A percentile compares a stretch with the other conserved stretches of the same genome.
Conservation (phyloP, 768 basidiomycete genomes). For the Podaxis mareebaensis region DNA sequence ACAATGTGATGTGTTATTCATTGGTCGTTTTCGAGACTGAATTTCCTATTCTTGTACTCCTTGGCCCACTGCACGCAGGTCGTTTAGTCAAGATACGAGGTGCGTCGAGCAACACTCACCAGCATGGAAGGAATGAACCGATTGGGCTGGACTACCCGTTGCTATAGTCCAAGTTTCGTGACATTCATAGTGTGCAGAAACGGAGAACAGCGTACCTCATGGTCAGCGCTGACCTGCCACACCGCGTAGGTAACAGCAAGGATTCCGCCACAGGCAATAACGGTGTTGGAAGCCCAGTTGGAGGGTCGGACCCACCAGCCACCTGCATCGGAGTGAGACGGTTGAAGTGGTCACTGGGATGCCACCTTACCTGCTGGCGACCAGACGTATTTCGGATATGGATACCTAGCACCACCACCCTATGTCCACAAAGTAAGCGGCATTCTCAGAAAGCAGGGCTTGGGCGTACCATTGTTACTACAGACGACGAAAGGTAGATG, state of each 20-base stretch:
- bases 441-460: neutral
- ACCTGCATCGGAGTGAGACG: slow-evolving; percentile 49
- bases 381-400: slow-evolving; percentile 95
- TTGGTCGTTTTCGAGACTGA: slow-evolving; percentile 5
- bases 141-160: slow-evolving; percentile 57
- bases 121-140: slow-evolving; percentile 79
- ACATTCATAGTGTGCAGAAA: neutral
- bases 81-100: neutral
- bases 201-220: slow-evolving; percentile 60
- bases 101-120: slow-evolving; percentile 41
- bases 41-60: slow-evolving; percentile 28
- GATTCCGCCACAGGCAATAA: slow-evolving; percentile 70
- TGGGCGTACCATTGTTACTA: slow-evolving; percentile 20
- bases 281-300: slow-evolving; percentile 89
- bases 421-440: slow-evolving; percentile 24
- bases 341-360: neutral
- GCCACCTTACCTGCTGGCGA: slow-evolving; percentile 73
- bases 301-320: slow-evolving; percentile 95
- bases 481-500: neutral
- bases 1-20: neutral
- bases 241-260: slow-evolving; percentile 60
- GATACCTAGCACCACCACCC: slow-evolving; percentile 87
- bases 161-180: slow-evolving; percentile 34
- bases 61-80: slow-evolving; percentile 32
- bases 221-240: slow-evolving; percentile 73